phyloP scores from a whole-genome alignment of 2,329 filamentous ascomycete species.

The Mycosphaerella arachidis region DNA sequence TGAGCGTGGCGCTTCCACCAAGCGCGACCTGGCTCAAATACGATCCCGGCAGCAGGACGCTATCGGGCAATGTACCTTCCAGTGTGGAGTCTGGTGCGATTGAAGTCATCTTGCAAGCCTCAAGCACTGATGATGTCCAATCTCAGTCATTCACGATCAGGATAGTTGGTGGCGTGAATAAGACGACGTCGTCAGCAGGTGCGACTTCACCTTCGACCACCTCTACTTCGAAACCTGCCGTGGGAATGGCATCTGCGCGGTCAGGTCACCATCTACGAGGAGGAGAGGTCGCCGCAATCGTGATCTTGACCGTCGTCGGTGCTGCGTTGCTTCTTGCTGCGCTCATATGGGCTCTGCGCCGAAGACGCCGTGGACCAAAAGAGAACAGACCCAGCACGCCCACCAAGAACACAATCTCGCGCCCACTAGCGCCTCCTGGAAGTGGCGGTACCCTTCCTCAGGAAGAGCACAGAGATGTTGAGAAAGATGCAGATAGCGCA shows the following conservation, averaged over 20 bases:
- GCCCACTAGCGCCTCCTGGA: constrained; percentile 36
- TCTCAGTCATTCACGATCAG: constrained; percentile 43
- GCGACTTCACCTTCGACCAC: constrained; percentile 2
- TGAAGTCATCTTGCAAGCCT: constrained; percentile 42
- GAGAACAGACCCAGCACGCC: constrained; percentile 17
- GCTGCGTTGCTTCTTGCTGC: constrained; percentile 20
- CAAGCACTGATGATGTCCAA: constrained; percentile 29
- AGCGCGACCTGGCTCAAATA: constrained; percentile 49
- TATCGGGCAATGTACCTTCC: constrained; percentile 48
- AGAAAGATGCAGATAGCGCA: constrained; percentile 34
- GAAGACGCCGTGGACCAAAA: constrained; percentile 16
- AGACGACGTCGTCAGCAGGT: constrained; percentile 8
- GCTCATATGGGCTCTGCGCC: constrained; percentile 26
- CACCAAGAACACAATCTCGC: constrained; percentile 37
- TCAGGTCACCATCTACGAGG: constrained; percentile 7
- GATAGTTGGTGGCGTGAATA: neutral
- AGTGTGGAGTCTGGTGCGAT: constrained; percentile 37
- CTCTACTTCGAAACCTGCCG: constrained; percentile 1
- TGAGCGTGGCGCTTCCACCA: constrained; percentile 43
- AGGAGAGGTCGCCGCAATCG: constrained; percentile 33
- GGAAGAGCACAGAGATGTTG: constrained; percentile 33
- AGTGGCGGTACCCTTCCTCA: constrained; percentile 25
- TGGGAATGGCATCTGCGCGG: neutral
- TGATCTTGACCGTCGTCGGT: constrained; percentile 31
- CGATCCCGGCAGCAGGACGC: constrained; percentile 40